Evolutionary conservation across 805 yeast species (phyloP).

Genomic region (Tetrapisispora phaffii): DNA sequence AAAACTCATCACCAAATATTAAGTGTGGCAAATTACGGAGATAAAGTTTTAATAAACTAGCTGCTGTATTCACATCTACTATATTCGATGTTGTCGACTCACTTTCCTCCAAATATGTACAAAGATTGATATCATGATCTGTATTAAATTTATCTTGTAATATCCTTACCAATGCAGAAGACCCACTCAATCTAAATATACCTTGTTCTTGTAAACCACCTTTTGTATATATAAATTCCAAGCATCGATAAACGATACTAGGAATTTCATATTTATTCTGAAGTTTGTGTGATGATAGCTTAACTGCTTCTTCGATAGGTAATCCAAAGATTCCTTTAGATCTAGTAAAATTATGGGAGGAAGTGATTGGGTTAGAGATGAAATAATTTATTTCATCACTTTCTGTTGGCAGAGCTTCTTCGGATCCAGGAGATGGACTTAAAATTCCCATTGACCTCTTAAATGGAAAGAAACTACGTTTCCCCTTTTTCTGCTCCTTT

Average conservation of each 20-base stretch:
- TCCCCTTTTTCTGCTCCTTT: constrained; percentile 15
- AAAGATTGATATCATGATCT: constrained; percentile 59
- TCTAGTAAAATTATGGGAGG: constrained; percentile 13
- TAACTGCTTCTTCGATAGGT: constrained; percentile 43
- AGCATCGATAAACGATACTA: constrained; percentile 64
- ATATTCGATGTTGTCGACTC: neutral
- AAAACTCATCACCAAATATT: constrained; percentile 49
- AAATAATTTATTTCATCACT: constrained; percentile 32
- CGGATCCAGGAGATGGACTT: neutral
- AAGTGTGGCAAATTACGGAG: constrained; percentile 66
- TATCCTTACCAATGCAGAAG: constrained; percentile 62
- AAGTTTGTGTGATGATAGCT: constrained; percentile 38
- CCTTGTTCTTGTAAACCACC: constrained; percentile 85
- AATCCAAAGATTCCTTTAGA: constrained; percentile 56
- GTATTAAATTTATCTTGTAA: constrained; percentile 62
- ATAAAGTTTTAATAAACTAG: constrained; percentile 77
- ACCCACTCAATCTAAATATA: constrained; percentile 81
- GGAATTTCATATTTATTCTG: constrained; percentile 42
- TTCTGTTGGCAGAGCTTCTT: constrained; percentile 26
- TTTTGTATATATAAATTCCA: constrained; percentile 52
- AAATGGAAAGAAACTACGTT: constrained; percentile 54
- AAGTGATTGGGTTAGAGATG: neutral
- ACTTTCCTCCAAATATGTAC: constrained; percentile 23
- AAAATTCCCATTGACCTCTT: constrained; percentile 25
- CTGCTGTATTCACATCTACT: constrained; percentile 70